These are phyloP conservation scores for Botrytis deweyae DNA, from an alignment of 2,329 filamentous ascomycete species.

Conservation along the genomic window DNA sequence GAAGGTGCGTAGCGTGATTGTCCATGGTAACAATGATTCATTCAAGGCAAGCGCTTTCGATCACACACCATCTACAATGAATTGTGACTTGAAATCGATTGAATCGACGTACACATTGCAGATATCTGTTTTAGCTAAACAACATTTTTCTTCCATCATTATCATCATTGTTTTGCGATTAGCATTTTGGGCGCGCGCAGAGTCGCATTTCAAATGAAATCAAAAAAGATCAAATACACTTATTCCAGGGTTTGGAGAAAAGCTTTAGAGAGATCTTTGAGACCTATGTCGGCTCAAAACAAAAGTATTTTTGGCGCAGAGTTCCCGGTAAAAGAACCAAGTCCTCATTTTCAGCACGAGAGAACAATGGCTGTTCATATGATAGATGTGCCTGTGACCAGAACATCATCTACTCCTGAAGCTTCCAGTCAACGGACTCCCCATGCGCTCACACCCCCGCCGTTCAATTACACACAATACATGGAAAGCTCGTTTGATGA, in stretches of 20 bases:
- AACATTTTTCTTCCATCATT: background rate
- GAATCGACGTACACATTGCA: background rate
- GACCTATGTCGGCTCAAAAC: too few relatives aligned
- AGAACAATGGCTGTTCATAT: background rate
- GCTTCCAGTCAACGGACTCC: background rate
- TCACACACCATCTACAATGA: background rate
- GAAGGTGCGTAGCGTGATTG: background rate
- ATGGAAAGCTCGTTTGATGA: background rate
- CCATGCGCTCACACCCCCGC: background rate
- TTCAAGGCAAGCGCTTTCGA: background rate
- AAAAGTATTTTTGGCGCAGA: background rate
- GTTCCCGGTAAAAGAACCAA: background rate
- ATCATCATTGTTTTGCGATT: background rate
- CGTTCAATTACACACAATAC: background rate
- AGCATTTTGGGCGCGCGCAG: background rate
- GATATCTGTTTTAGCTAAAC: background rate
- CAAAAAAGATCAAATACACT: background rate
- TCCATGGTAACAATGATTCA: background rate
- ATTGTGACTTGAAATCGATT: background rate
- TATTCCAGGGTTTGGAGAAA: background rate
- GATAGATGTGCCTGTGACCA: background rate
- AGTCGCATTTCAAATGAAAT: background rate
- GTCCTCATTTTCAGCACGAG: background rate
- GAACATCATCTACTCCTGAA: background rate
- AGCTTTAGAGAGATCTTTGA: background rate